A percentile compares a stretch with the other conserved stretches of the same genome.
Conservation (phyloP, 2,329 filamentous ascomycete species). For the Geosmithia morbida region DNA sequence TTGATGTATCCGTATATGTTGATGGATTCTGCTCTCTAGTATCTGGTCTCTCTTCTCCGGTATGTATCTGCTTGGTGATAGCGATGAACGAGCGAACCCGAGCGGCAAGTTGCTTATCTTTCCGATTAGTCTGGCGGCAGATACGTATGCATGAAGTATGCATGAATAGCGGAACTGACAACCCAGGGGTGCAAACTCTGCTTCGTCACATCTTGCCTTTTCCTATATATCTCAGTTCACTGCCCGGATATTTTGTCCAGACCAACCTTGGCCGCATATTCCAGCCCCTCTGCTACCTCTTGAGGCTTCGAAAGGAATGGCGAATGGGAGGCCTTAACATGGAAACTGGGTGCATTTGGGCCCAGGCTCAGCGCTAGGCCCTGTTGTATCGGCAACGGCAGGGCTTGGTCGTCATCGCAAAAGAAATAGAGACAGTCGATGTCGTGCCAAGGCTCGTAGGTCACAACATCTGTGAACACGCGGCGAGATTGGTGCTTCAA, state of each 20-base stretch:
- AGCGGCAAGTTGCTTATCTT: no score
- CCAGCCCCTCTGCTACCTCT: background rate
- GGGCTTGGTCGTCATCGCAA: constrained; percentile 9
- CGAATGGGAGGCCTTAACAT: background rate
- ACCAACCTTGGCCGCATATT: background rate
- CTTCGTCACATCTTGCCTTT: no score
- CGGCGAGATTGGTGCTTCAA: constrained; percentile 3
- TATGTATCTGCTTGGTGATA: no score
- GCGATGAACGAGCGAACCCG: no score
- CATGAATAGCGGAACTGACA: no score
- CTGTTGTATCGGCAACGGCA: constrained; percentile 7
- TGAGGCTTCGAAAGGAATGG: background rate
- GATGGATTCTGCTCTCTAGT: no score
- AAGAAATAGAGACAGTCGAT: constrained; percentile 11
- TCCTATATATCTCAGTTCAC: background rate
- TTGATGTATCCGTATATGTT: no score
- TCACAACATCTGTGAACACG: constrained; percentile 7
- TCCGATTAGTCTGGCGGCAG: no score
- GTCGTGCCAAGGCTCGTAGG: constrained; percentile 13
- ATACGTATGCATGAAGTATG: no score
- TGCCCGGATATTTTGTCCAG: background rate
- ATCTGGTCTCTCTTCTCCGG: no score
- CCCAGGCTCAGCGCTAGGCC: constrained; percentile 7
- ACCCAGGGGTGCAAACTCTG: no score
- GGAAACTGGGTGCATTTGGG: background rate